Base-by-base conservation (phyloP, 768 basidiomycete genomes). In the Calocybe gangraenosa region DNA sequence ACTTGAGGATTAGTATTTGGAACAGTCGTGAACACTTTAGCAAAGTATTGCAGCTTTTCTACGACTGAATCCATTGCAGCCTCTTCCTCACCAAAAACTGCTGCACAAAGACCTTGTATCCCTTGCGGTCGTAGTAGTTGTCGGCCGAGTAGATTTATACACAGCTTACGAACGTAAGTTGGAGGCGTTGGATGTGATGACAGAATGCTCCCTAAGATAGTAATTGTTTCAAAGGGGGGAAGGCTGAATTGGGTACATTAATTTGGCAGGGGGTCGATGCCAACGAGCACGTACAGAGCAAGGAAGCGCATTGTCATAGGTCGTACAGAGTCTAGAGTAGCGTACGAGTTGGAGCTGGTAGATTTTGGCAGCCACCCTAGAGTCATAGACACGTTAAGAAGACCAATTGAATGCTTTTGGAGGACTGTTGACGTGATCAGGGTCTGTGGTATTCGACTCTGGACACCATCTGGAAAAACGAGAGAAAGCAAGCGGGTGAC, bases 281-380 rank as follows among this genome's bases (percentile, higher is more conserved):
- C 18, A 37, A 66, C 46, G 22, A 44, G 33, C 46, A 62, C 84
- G 59, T 68, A 89, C 88, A 76, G 70, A 50, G 72, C 71, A 32
- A 89, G 64, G 18, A 90, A 60, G 44, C 77, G 79, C 54, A 81
- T 68, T 2, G 76, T 67, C 25, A 70, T 52, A 1, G 79, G 74
- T 3, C 79, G 74, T 13, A 81, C 57, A 37, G 66, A 58, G 44
- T 82, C 73, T 18, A 74, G 51, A 25, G 71, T 59, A n/a, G 62
- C 67, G 22, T 64, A 56, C 0, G 64, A 51, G 11, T 72, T 67
- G 0, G 59, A 61, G 5, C 67, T 61, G 7, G 73, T 57, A 0
- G 71, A 65, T 54, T 75, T 79, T 3, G 84, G 85, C 7, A 87
- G 68, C 88, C 88, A 92, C 1, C 84, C 89, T 7, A 92, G 64